Percentiles rank a stretch among this genome's conserved stretches.
These are phyloP conservation scores for Mixia osmundae DNA, from an alignment of 1,284 basidiomycete species.

Conservation along the genomic window DNA sequence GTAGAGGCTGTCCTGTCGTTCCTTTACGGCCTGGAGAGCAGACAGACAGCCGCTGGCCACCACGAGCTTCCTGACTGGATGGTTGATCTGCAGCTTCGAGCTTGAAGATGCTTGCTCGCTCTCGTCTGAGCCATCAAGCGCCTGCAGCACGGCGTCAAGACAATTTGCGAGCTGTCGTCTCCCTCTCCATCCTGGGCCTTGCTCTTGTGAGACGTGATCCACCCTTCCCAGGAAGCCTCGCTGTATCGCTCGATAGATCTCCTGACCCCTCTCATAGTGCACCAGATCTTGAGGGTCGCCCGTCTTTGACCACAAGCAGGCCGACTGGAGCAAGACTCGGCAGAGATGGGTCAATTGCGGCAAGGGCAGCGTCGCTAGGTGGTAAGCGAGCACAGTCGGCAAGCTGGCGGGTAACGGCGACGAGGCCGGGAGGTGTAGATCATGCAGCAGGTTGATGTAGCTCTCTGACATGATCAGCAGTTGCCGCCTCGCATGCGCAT, in stretches of 20 bases:
- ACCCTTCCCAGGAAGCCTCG: constrained; percentile 10
- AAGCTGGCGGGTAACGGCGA: no score
- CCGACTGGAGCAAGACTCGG: constrained; percentile 2
- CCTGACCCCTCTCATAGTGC: constrained; percentile 1
- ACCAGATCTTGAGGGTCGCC: background rate
- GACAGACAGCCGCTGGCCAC: constrained; percentile 7
- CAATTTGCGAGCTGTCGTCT: constrained; percentile 5
- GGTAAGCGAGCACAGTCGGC: no score
- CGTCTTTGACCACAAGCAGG: background rate
- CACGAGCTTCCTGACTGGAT: constrained; percentile 8
- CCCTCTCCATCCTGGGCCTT: constrained; percentile 8
- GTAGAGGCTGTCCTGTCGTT: constrained; percentile 8
- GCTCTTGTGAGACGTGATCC: constrained; percentile 2
- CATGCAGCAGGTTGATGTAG: no score
- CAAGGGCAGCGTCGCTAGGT: no score
- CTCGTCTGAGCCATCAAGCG: constrained; percentile 1
- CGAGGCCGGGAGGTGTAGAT: no score
- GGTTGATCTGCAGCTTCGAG: background rate
- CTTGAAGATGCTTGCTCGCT: background rate
- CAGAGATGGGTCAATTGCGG: constrained; percentile 1
- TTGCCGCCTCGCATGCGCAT: no score
- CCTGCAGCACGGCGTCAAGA: constrained; percentile 4
- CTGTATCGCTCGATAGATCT: constrained; percentile 7
- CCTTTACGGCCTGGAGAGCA: constrained; percentile 12
- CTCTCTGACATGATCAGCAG: no score